Percentiles rank a stretch among this genome's conserved stretches.
These are phyloP conservation scores for Clavispora asparagi DNA, from an alignment of 805 yeast species.

Conservation along the genomic window DNA sequence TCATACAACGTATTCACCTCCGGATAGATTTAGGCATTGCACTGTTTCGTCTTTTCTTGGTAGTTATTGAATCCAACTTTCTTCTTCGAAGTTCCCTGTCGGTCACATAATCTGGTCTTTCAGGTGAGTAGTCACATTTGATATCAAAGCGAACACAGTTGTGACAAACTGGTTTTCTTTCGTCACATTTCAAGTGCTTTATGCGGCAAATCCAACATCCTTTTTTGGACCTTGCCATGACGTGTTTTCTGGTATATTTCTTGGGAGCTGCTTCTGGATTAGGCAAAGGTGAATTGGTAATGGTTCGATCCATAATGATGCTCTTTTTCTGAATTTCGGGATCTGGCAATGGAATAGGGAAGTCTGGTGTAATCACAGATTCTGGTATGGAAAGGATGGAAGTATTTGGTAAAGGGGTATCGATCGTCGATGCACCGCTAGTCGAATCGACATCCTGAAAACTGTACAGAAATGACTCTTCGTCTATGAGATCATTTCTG, in stretches of 20 bases:
- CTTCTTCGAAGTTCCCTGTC: conserved; percentile 29
- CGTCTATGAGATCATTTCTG: conserved; percentile 4
- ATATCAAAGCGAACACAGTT: conserved; percentile 37
- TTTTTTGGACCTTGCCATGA: conserved; percentile 36
- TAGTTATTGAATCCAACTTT: conserved; percentile 26
- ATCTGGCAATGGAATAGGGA: not conserved
- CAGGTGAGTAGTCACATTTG: conserved; percentile 35
- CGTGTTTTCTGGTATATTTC: conserved; percentile 34
- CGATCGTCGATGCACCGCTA: conserved; percentile 11
- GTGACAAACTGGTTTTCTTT: conserved; percentile 31
- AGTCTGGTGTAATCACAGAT: not conserved
- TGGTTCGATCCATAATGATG: not conserved
- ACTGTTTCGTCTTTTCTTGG: conserved; percentile 8
- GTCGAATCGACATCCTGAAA: conserved; percentile 11
- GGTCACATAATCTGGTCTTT: conserved; percentile 35
- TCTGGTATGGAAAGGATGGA: conserved; percentile 1
- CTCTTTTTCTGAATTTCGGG: not conserved
- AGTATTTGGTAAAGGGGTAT: conserved; percentile 9
- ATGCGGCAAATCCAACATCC: conserved; percentile 46
- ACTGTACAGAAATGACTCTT: conserved; percentile 11
- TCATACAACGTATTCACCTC: not conserved
- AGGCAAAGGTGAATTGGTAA: not conserved
- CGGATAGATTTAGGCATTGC: not conserved
- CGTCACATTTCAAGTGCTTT: conserved; percentile 42
- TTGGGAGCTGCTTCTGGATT: conserved; percentile 14